Conservation (phyloP, 2,329 filamentous ascomycete genomes). For the Xylaria hypoxylon region DNA sequence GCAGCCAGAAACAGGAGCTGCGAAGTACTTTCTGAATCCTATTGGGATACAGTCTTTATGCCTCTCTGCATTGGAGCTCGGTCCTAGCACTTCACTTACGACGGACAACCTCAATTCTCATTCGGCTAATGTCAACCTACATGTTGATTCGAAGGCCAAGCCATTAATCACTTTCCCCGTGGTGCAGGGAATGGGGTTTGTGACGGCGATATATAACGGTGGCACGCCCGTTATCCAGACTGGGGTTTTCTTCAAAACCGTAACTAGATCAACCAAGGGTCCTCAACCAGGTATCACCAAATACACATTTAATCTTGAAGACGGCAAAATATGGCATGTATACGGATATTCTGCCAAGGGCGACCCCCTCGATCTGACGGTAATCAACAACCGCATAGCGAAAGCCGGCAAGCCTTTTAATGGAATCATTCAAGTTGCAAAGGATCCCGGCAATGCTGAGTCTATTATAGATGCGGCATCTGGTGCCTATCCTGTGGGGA, state of each 20-base stretch:
- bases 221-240: conserved; percentile 79
- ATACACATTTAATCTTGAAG: conserved; percentile 78
- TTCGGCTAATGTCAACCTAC: conserved; percentile 76
- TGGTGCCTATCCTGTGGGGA: conserved; percentile 77
- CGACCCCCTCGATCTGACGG: conserved; percentile 72
- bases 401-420: conserved; percentile 75
- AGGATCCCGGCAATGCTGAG: conserved; percentile 76
- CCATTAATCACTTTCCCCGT: conserved; percentile 81
- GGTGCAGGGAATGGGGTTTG: conserved; percentile 89
- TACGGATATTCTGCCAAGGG: conserved; percentile 75
- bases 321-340: conserved; percentile 81
- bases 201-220: conserved; percentile 81
- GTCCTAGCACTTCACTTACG: conserved; percentile 66
- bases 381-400: conserved; percentile 74
- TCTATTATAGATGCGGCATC: conserved; percentile 78
- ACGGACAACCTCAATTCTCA: conserved; percentile 66
- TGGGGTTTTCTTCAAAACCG: conserved; percentile 76
- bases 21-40: conserved; percentile 82
- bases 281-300: conserved; percentile 77
- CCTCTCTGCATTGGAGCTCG: conserved; percentile 82
- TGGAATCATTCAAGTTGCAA: conserved; percentile 85
- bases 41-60: conserved; percentile 84
- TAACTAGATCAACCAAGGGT: conserved; percentile 68
- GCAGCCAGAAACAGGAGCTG: conserved; percentile 66
- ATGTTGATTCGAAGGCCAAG: conserved; percentile 61